Conservation (phyloP, 495 filamentous ascomycete species). For the Penicillium bovifimosum region DNA sequence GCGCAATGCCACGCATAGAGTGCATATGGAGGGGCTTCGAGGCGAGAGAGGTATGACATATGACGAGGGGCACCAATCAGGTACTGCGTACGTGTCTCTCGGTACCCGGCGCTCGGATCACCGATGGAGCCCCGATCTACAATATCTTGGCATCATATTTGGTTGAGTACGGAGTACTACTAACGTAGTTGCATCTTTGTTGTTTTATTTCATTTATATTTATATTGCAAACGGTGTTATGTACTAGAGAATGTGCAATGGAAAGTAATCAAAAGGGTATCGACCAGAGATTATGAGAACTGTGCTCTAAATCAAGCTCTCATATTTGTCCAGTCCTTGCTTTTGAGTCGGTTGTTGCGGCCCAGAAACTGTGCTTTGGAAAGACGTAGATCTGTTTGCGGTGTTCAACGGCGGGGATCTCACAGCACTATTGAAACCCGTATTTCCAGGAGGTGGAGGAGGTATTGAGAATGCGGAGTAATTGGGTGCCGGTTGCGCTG, state of each 20-base stretch:
- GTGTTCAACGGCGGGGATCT: slow-evolving; percentile 17
- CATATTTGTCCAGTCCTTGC: slow-evolving; percentile 71
- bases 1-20: slow-evolving; percentile 28
- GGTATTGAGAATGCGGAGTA: slow-evolving; percentile 46
- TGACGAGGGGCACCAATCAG: slow-evolving; percentile 11
- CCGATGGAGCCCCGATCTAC: slow-evolving; percentile 6
- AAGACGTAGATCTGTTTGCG: slow-evolving; percentile 15
- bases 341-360: slow-evolving; percentile 34
- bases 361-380: slow-evolving; percentile 14
- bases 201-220: neutral
- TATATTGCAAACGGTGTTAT: slow-evolving; percentile 1
- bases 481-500: slow-evolving; percentile 26
- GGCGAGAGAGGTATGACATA: slow-evolving; percentile 20
- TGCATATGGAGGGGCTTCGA: slow-evolving; percentile 16
- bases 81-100: slow-evolving; percentile 4
- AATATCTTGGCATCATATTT: slow-evolving; percentile 1
- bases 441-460: slow-evolving; percentile 31
- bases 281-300: neutral
- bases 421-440: slow-evolving; percentile 13
- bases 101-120: neutral
- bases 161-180: too few species aligned
- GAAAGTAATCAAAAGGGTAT: slow-evolving; percentile 4
- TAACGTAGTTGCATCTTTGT: neutral
- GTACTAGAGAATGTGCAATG: neutral
- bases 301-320: slow-evolving; percentile 61